Conservation (phyloP, 192 early-diverging fungal species). For the Pecoramyces ruminantium region DNA sequence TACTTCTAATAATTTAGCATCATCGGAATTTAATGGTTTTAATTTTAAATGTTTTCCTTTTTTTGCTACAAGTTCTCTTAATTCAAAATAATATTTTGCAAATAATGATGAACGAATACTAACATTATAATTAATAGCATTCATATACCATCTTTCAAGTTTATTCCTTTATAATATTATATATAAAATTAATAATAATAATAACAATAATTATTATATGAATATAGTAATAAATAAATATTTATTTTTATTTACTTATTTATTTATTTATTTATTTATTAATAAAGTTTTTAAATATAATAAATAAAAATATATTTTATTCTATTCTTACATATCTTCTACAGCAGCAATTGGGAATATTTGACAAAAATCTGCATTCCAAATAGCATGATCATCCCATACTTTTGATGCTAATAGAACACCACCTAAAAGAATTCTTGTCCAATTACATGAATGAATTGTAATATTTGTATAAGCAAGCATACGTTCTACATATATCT, state of each 20-base stretch:
- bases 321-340: conserved; percentile 31
- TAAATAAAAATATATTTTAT: too few relatives aligned
- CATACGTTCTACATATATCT: conserved; percentile 56
- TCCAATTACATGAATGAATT: conserved; percentile 29
- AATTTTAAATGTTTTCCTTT: neutral
- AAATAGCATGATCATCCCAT: conserved; percentile 76
- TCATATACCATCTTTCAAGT: conserved; percentile 45
- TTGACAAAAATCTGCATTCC: conserved; percentile 62
- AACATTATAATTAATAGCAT: conserved; percentile 43
- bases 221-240: too few relatives aligned
- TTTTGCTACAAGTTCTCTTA: conserved; percentile 25
- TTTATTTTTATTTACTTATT: too few relatives aligned
- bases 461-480: conserved; percentile 33
- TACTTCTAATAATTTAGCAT: neutral
- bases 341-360: conserved; percentile 57
- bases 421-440: conserved; percentile 32
- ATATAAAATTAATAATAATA: neutral
- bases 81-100: conserved; percentile 39
- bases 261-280: too few relatives aligned
- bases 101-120: conserved; percentile 46
- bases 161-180: conserved; percentile 48
- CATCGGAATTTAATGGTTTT: neutral
- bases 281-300: too few relatives aligned
- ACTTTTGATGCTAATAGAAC: conserved; percentile 65
- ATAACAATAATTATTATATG: neutral